Percentiles rank a stretch among this genome's conserved stretches.
Conservation (phyloP, 805 yeast species). For the Cyberlindnera euphorbiae region DNA sequence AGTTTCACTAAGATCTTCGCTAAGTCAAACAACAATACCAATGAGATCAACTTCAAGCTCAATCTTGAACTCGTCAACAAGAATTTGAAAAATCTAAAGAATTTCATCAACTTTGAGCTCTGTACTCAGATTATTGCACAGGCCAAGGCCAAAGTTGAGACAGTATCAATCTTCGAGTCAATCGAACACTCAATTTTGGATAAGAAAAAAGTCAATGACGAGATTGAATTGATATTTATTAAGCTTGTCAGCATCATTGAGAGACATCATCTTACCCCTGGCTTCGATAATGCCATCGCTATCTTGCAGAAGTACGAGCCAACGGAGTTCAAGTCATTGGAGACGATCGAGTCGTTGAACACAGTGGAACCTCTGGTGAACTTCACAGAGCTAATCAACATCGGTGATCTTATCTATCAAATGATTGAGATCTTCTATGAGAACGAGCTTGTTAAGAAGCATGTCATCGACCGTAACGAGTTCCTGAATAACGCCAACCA, state of each 20-base stretch:
- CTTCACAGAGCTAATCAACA: constrained; percentile 86
- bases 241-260: constrained; percentile 60
- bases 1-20: constrained; percentile 62
- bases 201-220: constrained; percentile 26
- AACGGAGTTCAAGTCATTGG: constrained; percentile 30
- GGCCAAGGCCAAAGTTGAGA: constrained; percentile 59
- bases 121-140: constrained; percentile 65
- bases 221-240: constrained; percentile 62
- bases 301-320: constrained; percentile 74
- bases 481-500: constrained; percentile 74
- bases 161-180: constrained; percentile 43
- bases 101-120: constrained; percentile 75
- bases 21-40: constrained; percentile 29
- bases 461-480: constrained; percentile 68
- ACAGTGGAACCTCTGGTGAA: constrained; percentile 80
- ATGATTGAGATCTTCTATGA: constrained; percentile 88
- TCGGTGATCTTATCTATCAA: constrained; percentile 89
- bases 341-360: constrained; percentile 25
- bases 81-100: constrained; percentile 70
- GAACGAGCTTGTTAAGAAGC: constrained; percentile 60
- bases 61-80: constrained; percentile 71
- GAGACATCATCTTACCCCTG: constrained; percentile 71
- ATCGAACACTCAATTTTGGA: constrained; percentile 26
- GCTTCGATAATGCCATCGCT: constrained; percentile 75
- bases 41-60: constrained; percentile 62